Base-by-base conservation (phyloP, 345 rosid species). In the Acer saccharum region DNA sequence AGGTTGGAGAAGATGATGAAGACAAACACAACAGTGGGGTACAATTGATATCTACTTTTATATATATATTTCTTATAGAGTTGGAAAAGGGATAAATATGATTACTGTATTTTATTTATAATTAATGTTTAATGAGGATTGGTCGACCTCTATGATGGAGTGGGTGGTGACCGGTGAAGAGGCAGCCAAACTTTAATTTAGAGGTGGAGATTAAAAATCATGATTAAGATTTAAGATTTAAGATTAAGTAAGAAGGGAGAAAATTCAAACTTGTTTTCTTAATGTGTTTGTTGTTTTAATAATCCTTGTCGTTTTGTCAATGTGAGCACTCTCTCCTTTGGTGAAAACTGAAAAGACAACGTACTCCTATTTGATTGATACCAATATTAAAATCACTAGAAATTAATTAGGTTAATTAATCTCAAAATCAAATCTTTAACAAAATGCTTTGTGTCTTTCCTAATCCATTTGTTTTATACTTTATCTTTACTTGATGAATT, bases 81-180 rank as follows among this genome's bases (percentile, higher is more conserved):
- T 35, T 35, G 39, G 39, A 6, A 35, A 35, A 4, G 5, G 39
- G 6, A 35, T 35, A 4, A 35, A 29, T 29, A 29, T 35, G 39
- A 18, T 58, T 20, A 16, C 1, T 60, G 20, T 17, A 50, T 20
- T 63, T 16, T 44, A 65, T 43, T 8, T 43, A 43, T 52, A 7
- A 43, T 73, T 52, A 7, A 43, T 73, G 18, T 76, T 60, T 65
- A 54, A 65, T 57, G 17, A 35, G 29, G 78, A 66, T 29, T 72
- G 7, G 68, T 73, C 73, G 58, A 69, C 43, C 71, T 78, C 64
- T 32, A 39, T 75, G 61, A 64, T 70, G 79, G 81, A 78, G 80
- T 69, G 58, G 86, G 71, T 81, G 80, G 69, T 50, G 46, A 43
- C 46, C 7, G 58, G 66, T 18, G 13, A 70, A 63, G 52, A 32